These are phyloP conservation scores for Polysphondylium violaceum DNA, from an alignment of 78 protist species.

Conservation along the genomic window DNA sequence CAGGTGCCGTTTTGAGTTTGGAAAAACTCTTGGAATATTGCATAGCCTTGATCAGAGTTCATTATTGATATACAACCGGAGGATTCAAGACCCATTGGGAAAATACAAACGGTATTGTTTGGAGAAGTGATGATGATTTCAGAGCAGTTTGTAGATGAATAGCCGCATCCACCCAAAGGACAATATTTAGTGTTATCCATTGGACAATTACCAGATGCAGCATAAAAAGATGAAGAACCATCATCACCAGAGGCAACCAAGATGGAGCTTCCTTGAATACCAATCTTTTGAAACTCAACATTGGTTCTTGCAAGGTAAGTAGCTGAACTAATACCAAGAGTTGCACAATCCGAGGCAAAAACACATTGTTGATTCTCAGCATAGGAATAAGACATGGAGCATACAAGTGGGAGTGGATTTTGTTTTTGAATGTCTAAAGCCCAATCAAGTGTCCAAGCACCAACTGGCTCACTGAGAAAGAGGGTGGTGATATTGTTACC, in stretches of 20 bases:
- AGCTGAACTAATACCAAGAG: neutral
- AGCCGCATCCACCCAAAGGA: conserved; percentile 48
- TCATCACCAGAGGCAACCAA: conserved; percentile 85
- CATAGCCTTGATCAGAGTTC: neutral
- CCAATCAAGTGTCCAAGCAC: conserved; percentile 47
- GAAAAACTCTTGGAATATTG: neutral
- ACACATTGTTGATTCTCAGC: conserved; percentile 40
- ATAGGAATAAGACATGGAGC: conserved; percentile 45
- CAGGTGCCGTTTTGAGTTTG: neutral
- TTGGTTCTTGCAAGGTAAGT: conserved; percentile 24
- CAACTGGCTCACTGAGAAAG: neutral
- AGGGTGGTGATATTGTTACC: neutral
- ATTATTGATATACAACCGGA: neutral
- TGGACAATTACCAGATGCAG: conserved; percentile 23
- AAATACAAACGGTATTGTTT: neutral
- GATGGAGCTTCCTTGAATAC: conserved; percentile 68
- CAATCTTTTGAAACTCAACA: conserved; percentile 58
- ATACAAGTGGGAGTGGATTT: conserved; percentile 45
- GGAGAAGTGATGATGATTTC: neutral
- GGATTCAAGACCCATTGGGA: conserved; percentile 16
- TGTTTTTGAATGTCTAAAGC: neutral
- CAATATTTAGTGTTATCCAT: conserved; percentile 35
- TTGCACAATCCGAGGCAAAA: neutral
- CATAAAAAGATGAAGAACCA: conserved; percentile 49
- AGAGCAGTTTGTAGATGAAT: neutral